A percentile compares a stretch with the other conserved stretches of the same genome.
Evolutionary conservation across 805 yeast species (phyloP).

Genomic region (Pichia cabralensis): DNA sequence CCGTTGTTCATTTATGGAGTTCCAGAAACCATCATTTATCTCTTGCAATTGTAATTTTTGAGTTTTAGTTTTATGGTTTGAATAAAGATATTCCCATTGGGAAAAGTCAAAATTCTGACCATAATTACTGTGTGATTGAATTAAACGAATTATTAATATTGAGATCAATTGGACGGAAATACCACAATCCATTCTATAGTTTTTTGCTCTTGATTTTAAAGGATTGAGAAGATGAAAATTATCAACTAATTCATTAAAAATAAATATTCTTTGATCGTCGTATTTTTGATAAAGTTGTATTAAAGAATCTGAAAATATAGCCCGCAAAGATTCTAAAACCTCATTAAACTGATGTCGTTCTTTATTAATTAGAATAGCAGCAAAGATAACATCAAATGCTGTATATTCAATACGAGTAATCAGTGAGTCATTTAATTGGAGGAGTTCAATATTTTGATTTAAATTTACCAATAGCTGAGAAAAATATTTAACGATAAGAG

Average conservation of each 20-base stretch:
- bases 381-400: constrained; percentile 32
- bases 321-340: constrained; percentile 17
- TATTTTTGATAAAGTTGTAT: constrained; percentile 30
- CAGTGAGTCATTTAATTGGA: constrained; percentile 11
- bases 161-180: constrained; percentile 40
- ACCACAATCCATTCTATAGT: constrained; percentile 34
- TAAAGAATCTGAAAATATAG: constrained; percentile 24
- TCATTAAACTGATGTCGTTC: constrained; percentile 1
- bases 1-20: constrained; percentile 4
- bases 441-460: neutral
- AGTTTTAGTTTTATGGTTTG: constrained; percentile 5
- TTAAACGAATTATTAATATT: constrained; percentile 32
- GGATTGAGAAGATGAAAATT: constrained; percentile 41
- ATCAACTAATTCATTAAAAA: constrained; percentile 49
- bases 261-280: constrained; percentile 46
- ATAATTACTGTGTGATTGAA: constrained; percentile 22
- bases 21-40: constrained; percentile 9
- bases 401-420: constrained; percentile 53
- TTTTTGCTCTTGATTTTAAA: constrained; percentile 34
- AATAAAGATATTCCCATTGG: constrained; percentile 14
- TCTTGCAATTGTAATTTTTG: constrained; percentile 5
- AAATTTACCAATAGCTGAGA: neutral
- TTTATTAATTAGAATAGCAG: constrained; percentile 15
- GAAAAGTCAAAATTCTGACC: constrained; percentile 16
- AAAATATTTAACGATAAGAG: constrained; percentile 1